These are phyloP conservation scores for Geotrichum fermentans DNA, from an alignment of 1,139 yeast species.

Conservation along the genomic window DNA sequence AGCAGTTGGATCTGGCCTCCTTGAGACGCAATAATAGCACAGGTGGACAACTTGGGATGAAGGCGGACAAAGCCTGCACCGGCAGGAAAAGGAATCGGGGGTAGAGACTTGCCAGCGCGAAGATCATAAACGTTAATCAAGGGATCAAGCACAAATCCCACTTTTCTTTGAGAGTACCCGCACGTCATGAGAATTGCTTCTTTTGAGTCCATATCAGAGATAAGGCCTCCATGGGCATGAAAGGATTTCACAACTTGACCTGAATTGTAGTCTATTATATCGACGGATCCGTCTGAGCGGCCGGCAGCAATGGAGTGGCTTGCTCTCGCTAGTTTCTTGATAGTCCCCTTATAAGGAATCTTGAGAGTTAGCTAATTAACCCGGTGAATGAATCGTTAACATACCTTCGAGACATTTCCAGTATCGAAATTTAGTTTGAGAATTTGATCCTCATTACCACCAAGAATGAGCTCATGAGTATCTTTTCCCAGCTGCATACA, in stretches of 20 bases:
- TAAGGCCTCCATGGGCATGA: slow-evolving; percentile 66
- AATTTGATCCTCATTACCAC: slow-evolving; percentile 45
- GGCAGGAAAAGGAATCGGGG: slow-evolving; percentile 84
- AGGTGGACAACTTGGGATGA: slow-evolving; percentile 83
- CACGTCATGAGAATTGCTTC: slow-evolving; percentile 78
- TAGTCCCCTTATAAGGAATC: slow-evolving; percentile 34
- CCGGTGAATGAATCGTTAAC: no score
- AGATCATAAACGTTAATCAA: slow-evolving; percentile 79
- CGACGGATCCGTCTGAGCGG: slow-evolving; percentile 61
- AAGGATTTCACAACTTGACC: slow-evolving; percentile 57
- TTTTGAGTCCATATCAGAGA: slow-evolving; percentile 72
- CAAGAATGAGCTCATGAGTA: slow-evolving; percentile 44
- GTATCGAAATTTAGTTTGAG: slow-evolving; percentile 59
- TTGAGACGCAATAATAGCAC: slow-evolving; percentile 66
- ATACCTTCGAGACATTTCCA: slow-evolving; percentile 38
- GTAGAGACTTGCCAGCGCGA: slow-evolving; percentile 62
- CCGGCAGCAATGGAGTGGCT: slow-evolving; percentile 55
- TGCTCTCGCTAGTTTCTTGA: slow-evolving; percentile 44
- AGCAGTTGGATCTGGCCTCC: slow-evolving; percentile 81
- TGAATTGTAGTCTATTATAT: slow-evolving; percentile 66
- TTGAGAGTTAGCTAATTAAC: no score
- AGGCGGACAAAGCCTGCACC: slow-evolving; percentile 83
- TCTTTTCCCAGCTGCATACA: slow-evolving; percentile 37
- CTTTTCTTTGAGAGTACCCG: slow-evolving; percentile 64
- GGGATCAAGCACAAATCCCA: slow-evolving; percentile 61